Evolutionary conservation across 306 rosid genomes (phyloP), one percentile per base, ranked within the genome.

Genomic region (Macrotyloma uniflorum): DNA sequence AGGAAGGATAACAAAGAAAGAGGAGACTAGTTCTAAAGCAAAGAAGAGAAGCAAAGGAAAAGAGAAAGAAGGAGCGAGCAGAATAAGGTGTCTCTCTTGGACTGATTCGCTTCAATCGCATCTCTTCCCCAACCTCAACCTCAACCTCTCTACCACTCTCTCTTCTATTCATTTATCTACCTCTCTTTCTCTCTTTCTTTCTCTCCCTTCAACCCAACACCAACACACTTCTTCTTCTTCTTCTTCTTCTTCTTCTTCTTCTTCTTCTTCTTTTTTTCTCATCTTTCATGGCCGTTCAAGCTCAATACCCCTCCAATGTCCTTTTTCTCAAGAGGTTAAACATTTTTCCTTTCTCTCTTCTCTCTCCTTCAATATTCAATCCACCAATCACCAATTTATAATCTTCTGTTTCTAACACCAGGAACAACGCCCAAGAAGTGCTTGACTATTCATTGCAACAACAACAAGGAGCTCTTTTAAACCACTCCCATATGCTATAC

Each of bases 201-300:
- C n/a, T n/a, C n/a, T n/a, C n/a, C n/a, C n/a, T n/a, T n/a, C n/a
- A n/a, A n/a, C n/a, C n/a, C n/a, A n/a, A n/a, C n/a, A n/a, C n/a
- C n/a, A n/a, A n/a, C n/a, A n/a, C n/a, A n/a, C n/a, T n/a, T n/a
- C n/a, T n/a, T n/a, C n/a, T n/a, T n/a, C n/a, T n/a, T n/a, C n/a
- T n/a, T n/a, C n/a, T n/a, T n/a, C n/a, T n/a, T n/a, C n/a, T n/a
- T n/a, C n/a, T n/a, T n/a, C n/a, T n/a, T n/a, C n/a, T n/a, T n/a
- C n/a, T n/a, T n/a, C n/a, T n/a, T n/a, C n/a, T n/a, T n/a, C n/a
- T n/a, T n/a, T n/a, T n/a, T n/a, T n/a, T n/a, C n/a, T n/a, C n/a
- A n/a, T n/a, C n/a, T n/a, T n/a, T 43, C 42, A 94, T 95, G 98
- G 98, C 98, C 5, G 97, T 95, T 76, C 98, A 95, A 84, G 98